Evolutionary conservation across 352 stramenopile genomes (phyloP).

Genomic region (Pythium monospermum): DNA sequence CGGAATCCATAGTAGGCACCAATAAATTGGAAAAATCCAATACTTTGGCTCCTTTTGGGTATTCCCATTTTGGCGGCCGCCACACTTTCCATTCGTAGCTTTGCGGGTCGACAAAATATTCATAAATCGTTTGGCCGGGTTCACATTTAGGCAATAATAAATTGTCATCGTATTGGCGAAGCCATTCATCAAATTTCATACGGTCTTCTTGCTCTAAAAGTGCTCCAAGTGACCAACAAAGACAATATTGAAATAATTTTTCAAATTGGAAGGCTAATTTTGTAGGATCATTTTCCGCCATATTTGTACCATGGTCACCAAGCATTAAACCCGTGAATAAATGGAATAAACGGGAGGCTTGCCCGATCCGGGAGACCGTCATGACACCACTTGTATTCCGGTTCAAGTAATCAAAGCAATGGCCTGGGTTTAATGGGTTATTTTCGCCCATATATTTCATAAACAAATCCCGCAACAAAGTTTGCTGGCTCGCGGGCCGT

Average conservation of each 20-base stretch:
- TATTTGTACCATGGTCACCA: conserved; percentile 58
- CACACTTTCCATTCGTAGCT: conserved; percentile 95
- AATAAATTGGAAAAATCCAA: conserved; percentile 98
- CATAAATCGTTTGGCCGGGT: conserved; percentile 86
- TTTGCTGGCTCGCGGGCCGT: conserved; percentile 79
- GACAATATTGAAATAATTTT: conserved; percentile 95
- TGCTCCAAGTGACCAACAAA: conserved; percentile 95
- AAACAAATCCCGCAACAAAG: conserved; percentile 89
- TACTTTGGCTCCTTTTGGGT: conserved; percentile 89
- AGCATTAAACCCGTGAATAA: conserved; percentile 91
- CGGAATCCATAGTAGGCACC: conserved; percentile 98
- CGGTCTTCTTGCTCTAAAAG: conserved; percentile 96
- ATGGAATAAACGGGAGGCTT: conserved; percentile 76
- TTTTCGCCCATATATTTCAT: conserved; percentile 96
- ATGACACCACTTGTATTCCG: conserved; percentile 93
- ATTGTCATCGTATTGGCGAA: conserved; percentile 91
- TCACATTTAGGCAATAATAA: conserved; percentile 90
- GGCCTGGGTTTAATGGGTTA: conserved; percentile 90
- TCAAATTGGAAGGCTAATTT: conserved; percentile 87
- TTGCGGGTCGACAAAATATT: conserved; percentile 91
- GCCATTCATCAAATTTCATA: conserved; percentile 94
- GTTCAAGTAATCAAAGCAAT: conserved; percentile 95
- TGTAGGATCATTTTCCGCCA: conserved; percentile 62
- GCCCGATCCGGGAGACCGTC: conserved; percentile 89
- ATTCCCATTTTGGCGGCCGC: conserved; percentile 94